Percentiles rank a stretch among this genome's conserved stretches.
These are phyloP conservation scores for Fonsecaea pedrosoi DNA, from an alignment of 2,329 filamentous ascomycete species.

Conservation along the genomic window DNA sequence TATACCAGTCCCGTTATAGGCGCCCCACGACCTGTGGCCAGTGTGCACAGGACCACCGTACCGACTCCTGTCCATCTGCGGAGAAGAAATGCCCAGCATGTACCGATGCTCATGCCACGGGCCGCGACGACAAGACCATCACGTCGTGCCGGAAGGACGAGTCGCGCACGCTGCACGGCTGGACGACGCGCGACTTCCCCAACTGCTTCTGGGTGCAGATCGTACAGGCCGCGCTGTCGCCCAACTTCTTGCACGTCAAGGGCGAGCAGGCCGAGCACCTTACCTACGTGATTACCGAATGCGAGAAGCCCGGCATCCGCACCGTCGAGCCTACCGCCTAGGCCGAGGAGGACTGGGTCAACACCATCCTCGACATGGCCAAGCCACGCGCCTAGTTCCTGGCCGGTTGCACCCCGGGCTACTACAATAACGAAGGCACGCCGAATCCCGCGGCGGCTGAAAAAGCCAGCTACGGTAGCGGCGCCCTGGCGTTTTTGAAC, in stretches of 20 bases:
- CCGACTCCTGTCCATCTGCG: too few relatives aligned
- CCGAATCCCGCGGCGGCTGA: constrained; percentile 10
- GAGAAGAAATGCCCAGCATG: too few relatives aligned
- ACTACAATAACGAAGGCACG: constrained; percentile 35
- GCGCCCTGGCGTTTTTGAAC: constrained; percentile 25
- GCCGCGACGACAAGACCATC: constrained; percentile 39
- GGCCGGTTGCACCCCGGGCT: constrained; percentile 33
- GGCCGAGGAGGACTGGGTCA: constrained; percentile 32
- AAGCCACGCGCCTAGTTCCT: constrained; percentile 23
- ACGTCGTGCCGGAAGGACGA: constrained; percentile 40
- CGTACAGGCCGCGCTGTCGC: constrained; percentile 32
- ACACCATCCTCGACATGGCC: constrained; percentile 27
- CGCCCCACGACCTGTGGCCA: too few relatives aligned
- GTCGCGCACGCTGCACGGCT: constrained; percentile 32
- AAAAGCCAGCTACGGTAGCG: constrained; percentile 32
- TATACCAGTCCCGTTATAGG: too few relatives aligned
- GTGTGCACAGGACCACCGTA: too few relatives aligned
- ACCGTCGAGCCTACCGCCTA: constrained; percentile 32
- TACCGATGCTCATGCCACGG: constrained; percentile 12
- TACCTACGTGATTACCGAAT: constrained; percentile 31
- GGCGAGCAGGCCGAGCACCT: constrained; percentile 33
- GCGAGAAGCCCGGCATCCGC: constrained; percentile 19
- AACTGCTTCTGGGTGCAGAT: constrained; percentile 36
- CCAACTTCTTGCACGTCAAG: constrained; percentile 34
- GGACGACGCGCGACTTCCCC: constrained; percentile 31